Evolutionary conservation across 108 stramenopile species (phyloP), one percentile per base, ranked within the genome.

Genomic region (Bacterosira constricta): DNA sequence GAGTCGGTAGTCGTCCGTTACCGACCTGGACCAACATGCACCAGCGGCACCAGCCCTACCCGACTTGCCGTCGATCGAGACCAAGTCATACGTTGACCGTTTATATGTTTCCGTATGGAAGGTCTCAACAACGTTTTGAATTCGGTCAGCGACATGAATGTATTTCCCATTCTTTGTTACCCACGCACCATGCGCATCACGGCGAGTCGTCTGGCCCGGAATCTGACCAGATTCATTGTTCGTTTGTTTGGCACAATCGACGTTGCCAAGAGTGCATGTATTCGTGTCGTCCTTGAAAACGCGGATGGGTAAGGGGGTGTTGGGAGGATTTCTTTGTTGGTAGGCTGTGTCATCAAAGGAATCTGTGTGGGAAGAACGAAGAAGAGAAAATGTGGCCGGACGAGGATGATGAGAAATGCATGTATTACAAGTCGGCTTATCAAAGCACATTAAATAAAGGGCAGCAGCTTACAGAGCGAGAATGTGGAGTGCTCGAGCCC

Each of bases 121-220:
- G 8, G 61, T 47, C 31, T 80, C 79, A 21, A 68, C 20, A 26
- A 80, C 49, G 39, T 74, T 63, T 44, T 80, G 73, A 46, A 80
- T 53, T 12, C 79, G 73, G 51, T 80, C 79, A 12, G 51, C 46
- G 13, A 69, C 59, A 21, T 80, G 74, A 30, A 80, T 3, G 60
- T 69, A 80, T 38, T 73, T 73, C 21, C 62, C 44, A 44, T 80
- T 55, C 20, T 29, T 13, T 5, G 73, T 74, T 1, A 0, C 30
- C 13, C 17, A 31, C 0, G 44, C 27, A 46, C 68, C 73, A 45
- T 80, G 79, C 7, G 79, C 58, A 63, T 80, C 73, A 32, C 79
- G 79, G 21, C 79, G 79, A 27, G 73, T 80, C 7, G 59, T 54
- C 3, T 20, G 8, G 20, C 59, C 38, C 7, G 79, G 79, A 32